Conservation (phyloP, 495 filamentous ascomycete species). For the Penicillium fimorum region DNA sequence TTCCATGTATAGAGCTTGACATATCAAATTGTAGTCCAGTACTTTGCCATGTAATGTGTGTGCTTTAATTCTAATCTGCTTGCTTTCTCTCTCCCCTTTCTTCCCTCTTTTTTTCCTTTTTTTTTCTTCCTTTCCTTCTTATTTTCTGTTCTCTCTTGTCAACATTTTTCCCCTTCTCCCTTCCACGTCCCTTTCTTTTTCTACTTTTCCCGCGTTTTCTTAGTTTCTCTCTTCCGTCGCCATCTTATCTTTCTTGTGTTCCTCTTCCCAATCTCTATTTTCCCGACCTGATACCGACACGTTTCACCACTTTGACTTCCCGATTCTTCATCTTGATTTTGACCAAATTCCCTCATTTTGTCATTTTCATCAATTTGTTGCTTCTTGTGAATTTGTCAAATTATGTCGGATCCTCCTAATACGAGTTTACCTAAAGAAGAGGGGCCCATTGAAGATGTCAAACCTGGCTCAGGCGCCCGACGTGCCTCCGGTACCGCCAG, state of each 20-base stretch:
- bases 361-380: background rate
- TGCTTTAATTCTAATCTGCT: constrained; percentile 17
- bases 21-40: constrained; percentile 5
- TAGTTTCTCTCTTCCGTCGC: constrained; percentile 18
- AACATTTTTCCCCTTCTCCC: constrained; percentile 13
- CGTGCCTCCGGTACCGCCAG: constrained; percentile 32
- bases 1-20: background rate
- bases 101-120: constrained; percentile 16
- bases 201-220: background rate
- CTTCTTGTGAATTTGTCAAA: constrained; percentile 12
- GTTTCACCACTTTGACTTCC: constrained; percentile 2
- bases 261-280: constrained; percentile 19
- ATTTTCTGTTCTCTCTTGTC: constrained; percentile 5
- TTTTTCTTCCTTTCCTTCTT: constrained; percentile 2
- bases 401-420: constrained; percentile 26
- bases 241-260: constrained; percentile 34
- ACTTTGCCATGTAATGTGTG: constrained; percentile 11
- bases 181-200: constrained; percentile 14
- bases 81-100: constrained; percentile 15
- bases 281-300: constrained; percentile 2
- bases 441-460: constrained; percentile 18
- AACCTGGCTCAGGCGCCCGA: constrained; percentile 23
- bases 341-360: background rate
- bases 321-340: background rate
- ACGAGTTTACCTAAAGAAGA: constrained; percentile 19